Evolutionary conservation across 345 rosid species (phyloP), one percentile per base, ranked within the genome.

Genomic region (Citrus unshiu): DNA sequence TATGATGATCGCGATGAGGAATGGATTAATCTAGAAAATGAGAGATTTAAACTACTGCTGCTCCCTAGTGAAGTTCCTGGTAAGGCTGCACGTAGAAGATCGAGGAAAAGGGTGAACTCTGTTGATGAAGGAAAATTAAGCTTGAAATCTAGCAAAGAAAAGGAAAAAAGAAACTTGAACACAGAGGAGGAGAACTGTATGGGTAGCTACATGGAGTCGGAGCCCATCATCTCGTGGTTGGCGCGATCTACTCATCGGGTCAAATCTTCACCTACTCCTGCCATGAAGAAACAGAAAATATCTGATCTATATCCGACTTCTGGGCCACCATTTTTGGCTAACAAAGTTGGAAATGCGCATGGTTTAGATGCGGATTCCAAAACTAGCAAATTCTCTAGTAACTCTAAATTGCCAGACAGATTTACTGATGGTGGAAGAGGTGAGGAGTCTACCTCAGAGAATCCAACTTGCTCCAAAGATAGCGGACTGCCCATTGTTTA

Each of bases 1-100:
- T 95, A 95, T 89, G 98, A 95, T 84, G 99, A 95, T 80, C 96
- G 98, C 7, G 99, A 95, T 84, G 98, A 95, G 82, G 99, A 95
- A 82, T 95, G 99, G 99, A 91, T 95, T 54, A 80, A 88, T 80
- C 90, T 95, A 74, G 89, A 86, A 70, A 90, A 84, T 83, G 99
- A 95, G 88, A 88, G 93, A 85, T 91, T 93, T 79, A 95, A 95
- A 82, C 89, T 95, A 68, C 80, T 95, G 84, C 86, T 95, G 78
- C 89, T 93, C 59, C 95, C 98, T 49, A 67, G 91, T 79, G 99
- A 95, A 86, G 91, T 87, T 82, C 95, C 94, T 70, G 86, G 86
- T 54, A 91, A 86, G 73, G 78, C 78, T 68, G 85, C 64, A 24
- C 75, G 79, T 80, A 89, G 81, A 80, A 89, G 89, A 76, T 84